These are phyloP conservation scores for Phytophthora syringae DNA, from an alignment of 352 stramenopile genomes.

Conservation along the genomic window DNA sequence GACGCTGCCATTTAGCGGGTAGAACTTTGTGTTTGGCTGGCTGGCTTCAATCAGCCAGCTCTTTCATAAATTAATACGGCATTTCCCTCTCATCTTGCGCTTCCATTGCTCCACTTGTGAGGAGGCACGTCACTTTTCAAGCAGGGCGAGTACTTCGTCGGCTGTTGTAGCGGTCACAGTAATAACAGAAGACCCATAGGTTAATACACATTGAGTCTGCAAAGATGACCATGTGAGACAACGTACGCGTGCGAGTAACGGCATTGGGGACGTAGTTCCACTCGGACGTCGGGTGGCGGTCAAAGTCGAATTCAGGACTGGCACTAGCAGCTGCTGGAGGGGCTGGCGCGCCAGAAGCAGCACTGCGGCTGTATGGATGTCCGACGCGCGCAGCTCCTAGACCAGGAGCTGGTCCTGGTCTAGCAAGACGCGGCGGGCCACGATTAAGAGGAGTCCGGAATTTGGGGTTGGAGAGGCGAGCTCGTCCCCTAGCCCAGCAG, in stretches of 20 bases:
- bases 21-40: neutral
- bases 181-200: neutral
- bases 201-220: neutral
- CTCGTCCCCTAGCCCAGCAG: slow-evolving; percentile 16
- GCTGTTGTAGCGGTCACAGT: slow-evolving; percentile 50
- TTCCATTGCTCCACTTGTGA: neutral
- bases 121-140: slow-evolving; percentile 39
- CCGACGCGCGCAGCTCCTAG: slow-evolving; percentile 4
- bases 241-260: slow-evolving; percentile 57
- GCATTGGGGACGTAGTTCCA: slow-evolving; percentile 62
- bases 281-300: slow-evolving; percentile 60
- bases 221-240: neutral
- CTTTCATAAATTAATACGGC: slow-evolving; percentile 28
- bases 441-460: slow-evolving; percentile 38
- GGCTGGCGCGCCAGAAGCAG: neutral
- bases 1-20: slow-evolving; percentile 19
- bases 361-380: slow-evolving; percentile 25
- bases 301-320: slow-evolving; percentile 55
- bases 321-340: neutral
- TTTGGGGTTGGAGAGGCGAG: slow-evolving; percentile 30
- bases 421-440: slow-evolving; percentile 23
- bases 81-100: neutral
- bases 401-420: too few species aligned
- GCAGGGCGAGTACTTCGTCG: slow-evolving; percentile 60
- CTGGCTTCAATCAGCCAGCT: neutral